Base-by-base conservation (phyloP, 2,329 filamentous ascomycete genomes). In the Talaromyces sp. region DNA sequence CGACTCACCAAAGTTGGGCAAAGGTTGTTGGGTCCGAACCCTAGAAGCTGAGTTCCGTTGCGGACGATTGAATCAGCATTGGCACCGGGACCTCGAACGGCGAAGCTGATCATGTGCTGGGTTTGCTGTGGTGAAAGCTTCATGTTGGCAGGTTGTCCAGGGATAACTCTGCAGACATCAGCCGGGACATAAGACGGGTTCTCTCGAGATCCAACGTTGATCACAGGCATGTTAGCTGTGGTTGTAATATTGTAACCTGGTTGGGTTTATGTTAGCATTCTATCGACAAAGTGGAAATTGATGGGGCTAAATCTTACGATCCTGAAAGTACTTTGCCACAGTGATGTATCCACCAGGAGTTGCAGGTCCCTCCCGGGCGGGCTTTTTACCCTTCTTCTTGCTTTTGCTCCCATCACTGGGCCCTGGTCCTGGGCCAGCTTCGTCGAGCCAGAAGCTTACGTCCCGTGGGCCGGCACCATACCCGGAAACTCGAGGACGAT, bases 51-150 rank as follows among this genome's bases (percentile, higher is more conserved):
- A 2, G 67, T 64, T n/a, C 69, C 69, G 6, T 65, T 56, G 0
- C 49, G 58, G 14, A 62, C 61, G 55, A 93, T 87, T 0, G 86
- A 88, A 0, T 78, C 69, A 0, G 85, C 88, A 64, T 93, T 93
- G 5, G 80, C 75, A 4, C 80, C 80, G 0, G 90, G 89, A 0
- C 76, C 75, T 1, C 88, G 82, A 61, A 87, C 89, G 3, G 90
- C 88, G 69, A 90, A 89, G 0, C 75, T 75, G 56, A 92, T 86
- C 88, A 93, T 91, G 0, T 75, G 67, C 0, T 81, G 79, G 0
- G 87, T 88, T 67, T 92, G 86, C 0, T 78, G 70, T 0, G 78
- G 75, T 1, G 69, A 78, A 26, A 90, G 76, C 63, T 85, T 84
- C 7, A 81, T 77, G 50, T 81, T 83, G 54, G 85, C 79, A 0